Conservation (phyloP, 2,329 filamentous ascomycete species). For the Hypoxylon rubiginosum region DNA sequence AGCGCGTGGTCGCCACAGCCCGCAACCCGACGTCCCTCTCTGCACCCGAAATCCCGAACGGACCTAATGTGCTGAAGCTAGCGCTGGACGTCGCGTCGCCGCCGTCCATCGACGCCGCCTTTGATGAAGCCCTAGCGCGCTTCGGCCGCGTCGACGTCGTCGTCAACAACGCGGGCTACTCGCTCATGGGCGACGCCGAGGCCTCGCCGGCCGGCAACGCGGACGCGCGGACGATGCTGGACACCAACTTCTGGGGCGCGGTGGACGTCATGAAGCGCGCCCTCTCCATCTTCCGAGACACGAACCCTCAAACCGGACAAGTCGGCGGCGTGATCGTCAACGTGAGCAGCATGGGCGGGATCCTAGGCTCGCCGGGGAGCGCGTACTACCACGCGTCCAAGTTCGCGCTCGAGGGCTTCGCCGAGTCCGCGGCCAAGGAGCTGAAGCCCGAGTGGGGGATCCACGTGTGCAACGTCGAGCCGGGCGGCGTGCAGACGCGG, state of each 20-base stretch:
- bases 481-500: constrained; percentile 55
- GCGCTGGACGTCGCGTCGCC: constrained; percentile 61
- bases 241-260: constrained; percentile 61
- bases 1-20: constrained; percentile 50
- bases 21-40: constrained; percentile 58
- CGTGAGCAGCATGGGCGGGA: constrained; percentile 66
- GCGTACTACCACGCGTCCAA: constrained; percentile 46
- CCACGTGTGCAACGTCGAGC: constrained; percentile 58
- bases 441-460: constrained; percentile 46
- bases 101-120: constrained; percentile 54
- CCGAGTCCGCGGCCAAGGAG: constrained; percentile 41
- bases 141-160: constrained; percentile 54
- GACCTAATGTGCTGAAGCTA: constrained; percentile 58
- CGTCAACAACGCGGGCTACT: too few relatives aligned
- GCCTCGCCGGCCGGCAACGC: constrained; percentile 45
- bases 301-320: constrained; percentile 41
- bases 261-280: constrained; percentile 56
- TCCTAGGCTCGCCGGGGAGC: constrained; percentile 47
- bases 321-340: constrained; percentile 67
- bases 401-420: constrained; percentile 46
- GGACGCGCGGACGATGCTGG: constrained; percentile 54
- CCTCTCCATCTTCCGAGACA: constrained; percentile 55
- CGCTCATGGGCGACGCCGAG: constrained; percentile 51
- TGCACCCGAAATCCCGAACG: constrained; percentile 57
- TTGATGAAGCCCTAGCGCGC: constrained; percentile 50